Conservation (phyloP, 1,284 basidiomycete genomes). For the Fomitopsis palustris region DNA sequence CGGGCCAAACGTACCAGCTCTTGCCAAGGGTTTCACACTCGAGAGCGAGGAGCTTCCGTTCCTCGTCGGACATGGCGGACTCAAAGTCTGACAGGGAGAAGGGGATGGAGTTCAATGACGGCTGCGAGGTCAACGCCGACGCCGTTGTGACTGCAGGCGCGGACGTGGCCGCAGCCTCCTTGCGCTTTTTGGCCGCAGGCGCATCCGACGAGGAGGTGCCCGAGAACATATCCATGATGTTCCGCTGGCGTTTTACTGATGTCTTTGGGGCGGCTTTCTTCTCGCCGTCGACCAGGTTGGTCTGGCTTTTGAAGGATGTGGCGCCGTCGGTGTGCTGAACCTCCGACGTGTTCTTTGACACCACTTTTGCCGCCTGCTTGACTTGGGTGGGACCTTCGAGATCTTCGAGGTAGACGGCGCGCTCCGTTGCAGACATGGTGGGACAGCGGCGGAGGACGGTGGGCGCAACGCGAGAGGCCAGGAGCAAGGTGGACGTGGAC, state of each 20-base stretch:
- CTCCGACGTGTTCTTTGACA: conserved; percentile 8
- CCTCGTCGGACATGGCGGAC: conserved; percentile 53
- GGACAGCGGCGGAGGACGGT: neutral
- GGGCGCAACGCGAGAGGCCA: conserved; percentile 2
- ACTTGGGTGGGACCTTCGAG: conserved; percentile 31
- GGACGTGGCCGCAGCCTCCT: conserved; percentile 16
- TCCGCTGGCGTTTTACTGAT: conserved; percentile 57
- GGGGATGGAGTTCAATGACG: conserved; percentile 62
- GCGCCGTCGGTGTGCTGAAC: neutral
- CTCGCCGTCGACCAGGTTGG: conserved; percentile 5
- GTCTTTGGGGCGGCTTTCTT: conserved; percentile 20
- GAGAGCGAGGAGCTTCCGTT: conserved; percentile 54
- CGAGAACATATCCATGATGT: conserved; percentile 60
- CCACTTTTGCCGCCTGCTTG: conserved; percentile 12
- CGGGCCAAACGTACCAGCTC: conserved; percentile 56
- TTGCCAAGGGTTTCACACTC: conserved; percentile 72
- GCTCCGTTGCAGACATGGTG: conserved; percentile 32
- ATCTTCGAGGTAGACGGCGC: conserved; percentile 57
- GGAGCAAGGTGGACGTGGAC: neutral
- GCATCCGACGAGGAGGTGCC: conserved; percentile 12
- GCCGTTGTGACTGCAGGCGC: conserved; percentile 27
- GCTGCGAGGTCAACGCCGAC: conserved; percentile 10
- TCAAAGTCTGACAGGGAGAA: conserved; percentile 60
- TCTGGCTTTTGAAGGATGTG: neutral
- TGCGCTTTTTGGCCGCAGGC: conserved; percentile 29